These are phyloP conservation scores for Cokeromyces recurvatus DNA, from an alignment of 371 early-diverging fungal species.

Conservation along the genomic window DNA sequence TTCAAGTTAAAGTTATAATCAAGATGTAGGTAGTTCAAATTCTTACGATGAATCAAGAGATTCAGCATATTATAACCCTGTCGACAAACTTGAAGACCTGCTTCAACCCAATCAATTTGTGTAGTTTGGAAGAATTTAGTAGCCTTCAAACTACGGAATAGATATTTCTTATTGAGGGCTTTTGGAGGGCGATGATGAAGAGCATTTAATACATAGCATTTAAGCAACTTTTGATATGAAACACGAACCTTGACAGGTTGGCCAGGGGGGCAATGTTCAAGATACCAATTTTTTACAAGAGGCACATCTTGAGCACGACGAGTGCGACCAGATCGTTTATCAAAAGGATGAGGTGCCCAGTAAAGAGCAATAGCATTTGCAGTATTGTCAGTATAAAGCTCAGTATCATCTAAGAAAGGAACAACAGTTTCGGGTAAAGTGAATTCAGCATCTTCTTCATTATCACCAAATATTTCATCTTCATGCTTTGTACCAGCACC, in stretches of 20 bases:
- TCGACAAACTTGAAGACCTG: constrained; percentile 95
- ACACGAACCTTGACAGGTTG: constrained; percentile 97
- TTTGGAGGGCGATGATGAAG: constrained; percentile 85
- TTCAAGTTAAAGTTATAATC: constrained; percentile 99
- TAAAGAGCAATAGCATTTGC: constrained; percentile 89
- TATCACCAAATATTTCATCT: constrained; percentile 85
- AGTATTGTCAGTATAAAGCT: constrained; percentile 89
- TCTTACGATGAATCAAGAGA: constrained; percentile 95
- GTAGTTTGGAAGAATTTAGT: constrained; percentile 99
- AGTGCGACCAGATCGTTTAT: constrained; percentile 88
- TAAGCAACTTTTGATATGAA: constrained; percentile 95
- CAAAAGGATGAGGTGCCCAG: constrained; percentile 98
- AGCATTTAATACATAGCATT: constrained; percentile 87
- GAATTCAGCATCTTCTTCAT: constrained; percentile 69
- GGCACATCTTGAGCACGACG: constrained; percentile 95
- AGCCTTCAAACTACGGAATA: constrained; percentile 90
- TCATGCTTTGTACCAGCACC: constrained; percentile 59
- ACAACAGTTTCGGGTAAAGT: constrained; percentile 72
- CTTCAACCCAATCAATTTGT: constrained; percentile 99
- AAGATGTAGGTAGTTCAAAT: constrained; percentile 93
- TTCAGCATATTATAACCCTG: constrained; percentile 99
- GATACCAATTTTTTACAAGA: constrained; percentile 95
- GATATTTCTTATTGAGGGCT: constrained; percentile 85
- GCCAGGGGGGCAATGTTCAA: constrained; percentile 91
- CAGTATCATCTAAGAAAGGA: constrained; percentile 81